Evolutionary conservation across 306 rosid species (phyloP).

Genomic region (Sphenostylis stenocarpa): DNA sequence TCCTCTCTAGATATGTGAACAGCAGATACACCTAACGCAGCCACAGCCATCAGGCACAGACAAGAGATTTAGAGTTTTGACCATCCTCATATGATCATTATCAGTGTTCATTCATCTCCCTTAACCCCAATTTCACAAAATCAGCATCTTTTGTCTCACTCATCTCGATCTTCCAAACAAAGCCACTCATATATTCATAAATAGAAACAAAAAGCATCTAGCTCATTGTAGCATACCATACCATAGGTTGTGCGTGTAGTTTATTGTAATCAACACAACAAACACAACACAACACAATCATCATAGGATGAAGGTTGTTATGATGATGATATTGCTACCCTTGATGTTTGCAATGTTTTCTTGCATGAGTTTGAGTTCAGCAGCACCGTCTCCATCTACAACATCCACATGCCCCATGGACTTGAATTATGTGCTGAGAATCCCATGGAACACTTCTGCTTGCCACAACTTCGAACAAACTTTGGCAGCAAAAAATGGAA

Average conservation of each 20-base stretch:
- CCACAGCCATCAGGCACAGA: conserved; percentile 28
- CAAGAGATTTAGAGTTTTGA: conserved; percentile 28
- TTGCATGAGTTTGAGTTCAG: conserved; percentile 9
- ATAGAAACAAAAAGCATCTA: conserved; percentile 1
- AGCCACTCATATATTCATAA: conserved; percentile 13
- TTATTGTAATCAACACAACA: background rate
- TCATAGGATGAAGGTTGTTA: conserved; percentile 17
- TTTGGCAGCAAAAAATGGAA: conserved; percentile 7
- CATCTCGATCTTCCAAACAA: background rate
- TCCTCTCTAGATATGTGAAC: background rate
- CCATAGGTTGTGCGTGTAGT: background rate
- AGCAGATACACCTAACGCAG: conserved; percentile 16
- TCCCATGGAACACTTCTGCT: conserved; percentile 68
- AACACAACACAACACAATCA: background rate
- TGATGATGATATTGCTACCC: conserved; percentile 1
- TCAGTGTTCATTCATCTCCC: conserved; percentile 9
- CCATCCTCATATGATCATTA: background rate
- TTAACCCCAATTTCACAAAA: background rate
- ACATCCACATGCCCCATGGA: conserved; percentile 67
- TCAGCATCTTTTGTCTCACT: conserved; percentile 6
- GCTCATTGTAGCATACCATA: background rate
- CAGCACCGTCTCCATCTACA: conserved; percentile 32
- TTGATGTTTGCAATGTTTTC: conserved; percentile 28
- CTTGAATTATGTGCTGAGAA: conserved; percentile 57
- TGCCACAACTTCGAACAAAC: conserved; percentile 44